Conservation (phyloP, 1,284 basidiomycete genomes). For the Malassezia equina region DNA sequence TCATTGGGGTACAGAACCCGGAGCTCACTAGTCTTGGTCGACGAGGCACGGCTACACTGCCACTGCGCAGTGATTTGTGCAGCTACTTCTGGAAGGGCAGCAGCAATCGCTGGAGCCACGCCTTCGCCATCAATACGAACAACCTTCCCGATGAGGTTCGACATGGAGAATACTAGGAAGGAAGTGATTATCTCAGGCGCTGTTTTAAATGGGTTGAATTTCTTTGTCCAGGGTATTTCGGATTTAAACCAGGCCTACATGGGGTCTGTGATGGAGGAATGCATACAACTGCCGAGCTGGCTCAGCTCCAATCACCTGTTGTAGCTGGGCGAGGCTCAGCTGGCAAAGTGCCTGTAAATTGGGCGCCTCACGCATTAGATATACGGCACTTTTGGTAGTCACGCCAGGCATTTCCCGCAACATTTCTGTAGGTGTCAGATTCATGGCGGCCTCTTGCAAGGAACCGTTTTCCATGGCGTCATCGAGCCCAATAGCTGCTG, state of each 20-base stretch:
- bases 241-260: not conserved
- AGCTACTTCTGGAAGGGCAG: constrained; percentile 3
- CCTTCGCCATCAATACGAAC: constrained; percentile 9
- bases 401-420: constrained; percentile 57
- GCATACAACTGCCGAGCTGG: constrained; percentile 67
- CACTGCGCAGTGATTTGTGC: constrained; percentile 31
- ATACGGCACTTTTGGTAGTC: constrained; percentile 70
- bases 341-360: constrained; percentile 69
- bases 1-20: constrained; percentile 37
- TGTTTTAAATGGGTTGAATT: not conserved
- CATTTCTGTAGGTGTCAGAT: constrained; percentile 49
- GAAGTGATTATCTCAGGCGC: not conserved
- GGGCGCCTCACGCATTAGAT: constrained; percentile 68
- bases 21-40: constrained; percentile 34
- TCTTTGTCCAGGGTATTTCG: not conserved
- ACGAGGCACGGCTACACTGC: constrained; percentile 34
- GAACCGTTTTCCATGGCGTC: constrained; percentile 9
- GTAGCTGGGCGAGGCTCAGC: constrained; percentile 58
- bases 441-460: constrained; percentile 24
- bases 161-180: not conserved
- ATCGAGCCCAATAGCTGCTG: constrained; percentile 52
- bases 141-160: constrained; percentile 8
- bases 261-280: constrained; percentile 50
- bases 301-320: constrained; percentile 69
- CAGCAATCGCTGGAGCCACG: not conserved